Conservation (phyloP, 306 rosid species). For the Erythrophleum fordii region DNA sequence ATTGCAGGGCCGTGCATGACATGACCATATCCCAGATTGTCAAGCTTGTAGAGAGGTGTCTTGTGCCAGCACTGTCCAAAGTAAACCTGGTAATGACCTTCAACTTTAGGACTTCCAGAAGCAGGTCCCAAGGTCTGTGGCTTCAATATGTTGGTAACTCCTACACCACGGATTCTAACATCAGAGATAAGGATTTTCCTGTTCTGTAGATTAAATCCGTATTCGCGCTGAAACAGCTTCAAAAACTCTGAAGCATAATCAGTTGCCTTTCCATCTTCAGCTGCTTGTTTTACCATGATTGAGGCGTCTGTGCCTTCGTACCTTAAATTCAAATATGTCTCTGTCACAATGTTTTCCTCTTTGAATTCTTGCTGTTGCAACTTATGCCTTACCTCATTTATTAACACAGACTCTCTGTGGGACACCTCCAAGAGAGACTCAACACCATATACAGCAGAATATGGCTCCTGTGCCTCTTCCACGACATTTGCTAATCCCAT, state of each 20-base stretch:
- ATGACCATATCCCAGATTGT: constrained; percentile 71
- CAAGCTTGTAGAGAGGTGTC: constrained; percentile 81
- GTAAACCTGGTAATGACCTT: constrained; percentile 78
- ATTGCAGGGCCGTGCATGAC: constrained; percentile 75
- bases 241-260: constrained; percentile 72
- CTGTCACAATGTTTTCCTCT: constrained; percentile 67
- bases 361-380: constrained; percentile 77
- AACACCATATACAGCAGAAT: constrained; percentile 65
- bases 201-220: constrained; percentile 81
- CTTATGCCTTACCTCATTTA: constrained; percentile 69
- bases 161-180: constrained; percentile 80
- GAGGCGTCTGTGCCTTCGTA: constrained; percentile 95
- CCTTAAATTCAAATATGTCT: constrained; percentile 81
- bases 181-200: constrained; percentile 77
- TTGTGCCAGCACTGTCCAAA: constrained; percentile 82
- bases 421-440: constrained; percentile 67
- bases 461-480: constrained; percentile 95
- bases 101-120: constrained; percentile 57
- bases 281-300: constrained; percentile 73
- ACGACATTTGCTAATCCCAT: constrained; percentile 97
- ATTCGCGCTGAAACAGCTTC: constrained; percentile 77
- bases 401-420: constrained; percentile 61
- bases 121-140: constrained; percentile 56
- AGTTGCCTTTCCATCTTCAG: constrained; percentile 44
- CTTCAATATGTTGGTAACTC: constrained; percentile 85